A percentile compares a stretch with the other conserved stretches of the same genome.
phyloP scores from a whole-genome alignment of 2,329 filamentous ascomycete genomes.

The Penicillium sp. region DNA sequence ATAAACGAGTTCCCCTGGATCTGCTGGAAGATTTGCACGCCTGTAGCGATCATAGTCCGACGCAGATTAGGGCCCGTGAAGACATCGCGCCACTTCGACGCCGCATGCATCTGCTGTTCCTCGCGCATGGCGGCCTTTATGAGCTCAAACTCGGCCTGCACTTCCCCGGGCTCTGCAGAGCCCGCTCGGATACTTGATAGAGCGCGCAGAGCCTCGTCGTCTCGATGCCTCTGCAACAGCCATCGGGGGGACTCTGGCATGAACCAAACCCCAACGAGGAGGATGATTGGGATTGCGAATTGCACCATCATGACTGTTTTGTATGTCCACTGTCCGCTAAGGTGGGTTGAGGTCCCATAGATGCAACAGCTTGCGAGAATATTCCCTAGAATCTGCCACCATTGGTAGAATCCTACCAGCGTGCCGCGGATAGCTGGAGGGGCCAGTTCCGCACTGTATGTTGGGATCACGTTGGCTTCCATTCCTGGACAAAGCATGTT shows the following conservation, averaged over 20 bases:
- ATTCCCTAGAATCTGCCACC: constrained; percentile 1
- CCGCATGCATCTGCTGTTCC: constrained; percentile 38
- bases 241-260: neutral
- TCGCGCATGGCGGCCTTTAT: neutral
- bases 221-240: neutral
- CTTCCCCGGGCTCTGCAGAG: constrained; percentile 19
- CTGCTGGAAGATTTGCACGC: constrained; percentile 13
- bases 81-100: constrained; percentile 47
- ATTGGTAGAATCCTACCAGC: neutral
- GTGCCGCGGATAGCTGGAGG: neutral
- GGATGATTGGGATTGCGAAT: neutral
- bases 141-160: too few relatives aligned
- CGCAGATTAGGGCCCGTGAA: neutral
- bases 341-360: neutral
- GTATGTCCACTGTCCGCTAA: neutral
- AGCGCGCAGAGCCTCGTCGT: neutral
- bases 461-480: neutral
- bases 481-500: neutral
- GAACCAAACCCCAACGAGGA: neutral
- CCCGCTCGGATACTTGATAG: neutral
- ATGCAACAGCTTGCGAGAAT: neutral
- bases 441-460: neutral
- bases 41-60: constrained; percentile 4
- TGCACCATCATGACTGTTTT: neutral
- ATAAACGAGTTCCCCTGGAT: constrained; percentile 14